Percentiles rank a stretch among this genome's conserved stretches.
Conservation (phyloP, 495 filamentous ascomycete genomes). For the Aeminium ludgeri region DNA sequence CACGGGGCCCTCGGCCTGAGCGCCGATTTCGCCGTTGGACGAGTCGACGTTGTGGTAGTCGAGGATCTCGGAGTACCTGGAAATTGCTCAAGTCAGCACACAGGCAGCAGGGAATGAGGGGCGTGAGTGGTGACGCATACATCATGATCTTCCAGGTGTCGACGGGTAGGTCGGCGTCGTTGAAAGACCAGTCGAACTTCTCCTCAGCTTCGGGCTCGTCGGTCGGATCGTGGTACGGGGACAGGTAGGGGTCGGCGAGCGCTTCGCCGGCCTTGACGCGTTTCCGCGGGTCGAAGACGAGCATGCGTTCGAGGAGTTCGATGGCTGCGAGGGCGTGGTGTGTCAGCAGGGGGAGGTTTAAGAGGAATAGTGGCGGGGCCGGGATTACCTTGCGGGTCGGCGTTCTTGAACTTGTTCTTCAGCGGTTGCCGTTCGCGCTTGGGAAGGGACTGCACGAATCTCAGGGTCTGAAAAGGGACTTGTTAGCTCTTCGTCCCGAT, state of each 20-base stretch:
- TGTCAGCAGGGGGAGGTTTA: not conserved
- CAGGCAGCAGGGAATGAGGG: no score
- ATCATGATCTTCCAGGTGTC: slow-evolving; percentile 99
- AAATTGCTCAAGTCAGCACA: slow-evolving; percentile 6
- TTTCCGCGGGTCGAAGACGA: slow-evolving; percentile 92
- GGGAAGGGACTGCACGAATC: slow-evolving; percentile 96
- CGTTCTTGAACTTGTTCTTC: slow-evolving; percentile 86
- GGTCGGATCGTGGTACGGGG: slow-evolving; percentile 90
- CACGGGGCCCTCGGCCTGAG: slow-evolving; percentile 5
- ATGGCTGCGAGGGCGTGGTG: slow-evolving; percentile 43
- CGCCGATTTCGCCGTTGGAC: slow-evolving; percentile 6
- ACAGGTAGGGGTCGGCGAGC: slow-evolving; percentile 79
- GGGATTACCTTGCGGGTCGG: slow-evolving; percentile 67
- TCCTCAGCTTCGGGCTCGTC: slow-evolving; percentile 92
- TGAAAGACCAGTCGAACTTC: slow-evolving; percentile 99
- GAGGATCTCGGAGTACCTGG: slow-evolving; percentile 96
- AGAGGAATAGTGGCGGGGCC: not conserved
- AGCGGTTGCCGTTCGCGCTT: slow-evolving; percentile 84
- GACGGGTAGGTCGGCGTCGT: slow-evolving; percentile 90
- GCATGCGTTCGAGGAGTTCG: slow-evolving; percentile 87
- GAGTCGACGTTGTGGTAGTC: slow-evolving; percentile 92
- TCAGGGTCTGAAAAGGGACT: slow-evolving; percentile 85
- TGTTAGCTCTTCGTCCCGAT: no score
- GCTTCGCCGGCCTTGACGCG: slow-evolving; percentile 70
- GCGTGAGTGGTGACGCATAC: slow-evolving; percentile 43